phyloP scores from a whole-genome alignment of 2,329 filamentous ascomycete genomes.

The Hymenoscyphus fructigenus region DNA sequence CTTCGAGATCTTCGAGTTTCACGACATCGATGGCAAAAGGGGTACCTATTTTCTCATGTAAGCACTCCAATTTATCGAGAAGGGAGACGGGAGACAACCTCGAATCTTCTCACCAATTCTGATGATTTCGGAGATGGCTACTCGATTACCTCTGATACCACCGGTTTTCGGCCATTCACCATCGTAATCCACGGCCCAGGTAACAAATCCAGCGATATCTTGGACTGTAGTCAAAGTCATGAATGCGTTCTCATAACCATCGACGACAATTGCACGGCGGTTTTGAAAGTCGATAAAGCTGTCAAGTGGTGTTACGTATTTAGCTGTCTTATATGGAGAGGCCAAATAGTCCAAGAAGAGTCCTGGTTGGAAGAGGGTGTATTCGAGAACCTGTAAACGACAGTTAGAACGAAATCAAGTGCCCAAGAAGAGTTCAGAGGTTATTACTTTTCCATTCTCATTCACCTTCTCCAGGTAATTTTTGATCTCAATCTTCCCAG shows the following conservation, averaged over 20 bases:
- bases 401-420: not conserved
- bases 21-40: constrained; percentile 47
- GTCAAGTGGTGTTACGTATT: constrained; percentile 39
- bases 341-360: constrained; percentile 50
- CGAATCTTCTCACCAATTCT: constrained; percentile 43
- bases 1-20: constrained; percentile 47
- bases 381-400: constrained; percentile 44
- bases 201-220: constrained; percentile 43
- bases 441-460: constrained; percentile 32
- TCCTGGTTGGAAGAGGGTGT: constrained; percentile 50
- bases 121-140: constrained; percentile 35
- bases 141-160: constrained; percentile 34
- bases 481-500: constrained; percentile 49
- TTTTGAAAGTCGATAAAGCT: constrained; percentile 36
- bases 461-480: constrained; percentile 54
- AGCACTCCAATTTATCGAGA: constrained; percentile 13
- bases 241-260: constrained; percentile 40
- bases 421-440: not conserved
- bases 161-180: constrained; percentile 37
- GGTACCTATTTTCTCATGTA: constrained; percentile 29
- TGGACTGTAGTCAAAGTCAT: constrained; percentile 46
- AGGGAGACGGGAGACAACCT: constrained; percentile 34
- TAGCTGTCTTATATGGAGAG: constrained; percentile 42
- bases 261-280: constrained; percentile 43
- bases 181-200: constrained; percentile 34